Conservation (phyloP, 2,329 filamentous ascomycete genomes). For the Sarocladium oryzae region DNA sequence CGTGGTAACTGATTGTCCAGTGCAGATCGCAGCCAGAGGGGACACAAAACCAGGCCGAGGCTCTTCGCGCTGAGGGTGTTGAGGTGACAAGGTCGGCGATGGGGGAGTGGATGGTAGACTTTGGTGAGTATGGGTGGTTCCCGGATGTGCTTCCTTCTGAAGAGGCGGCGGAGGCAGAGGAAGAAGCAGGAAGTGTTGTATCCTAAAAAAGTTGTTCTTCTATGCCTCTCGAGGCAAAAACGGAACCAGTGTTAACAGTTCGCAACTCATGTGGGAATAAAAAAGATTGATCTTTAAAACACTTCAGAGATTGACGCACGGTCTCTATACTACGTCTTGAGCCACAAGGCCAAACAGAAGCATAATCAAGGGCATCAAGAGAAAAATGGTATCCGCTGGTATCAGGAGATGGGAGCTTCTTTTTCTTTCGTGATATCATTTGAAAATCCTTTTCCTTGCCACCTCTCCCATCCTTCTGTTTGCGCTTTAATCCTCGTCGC, state of each 20-base stretch:
- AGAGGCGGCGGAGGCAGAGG: conserved; percentile 16
- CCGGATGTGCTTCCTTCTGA: conserved; percentile 43
- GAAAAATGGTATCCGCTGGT: background rate
- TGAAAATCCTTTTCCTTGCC: background rate
- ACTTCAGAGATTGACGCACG: background rate
- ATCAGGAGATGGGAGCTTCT: conserved; percentile 7
- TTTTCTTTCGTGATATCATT: conserved; percentile 5
- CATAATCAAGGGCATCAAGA: background rate
- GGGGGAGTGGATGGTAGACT: conserved; percentile 46
- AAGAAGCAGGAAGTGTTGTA: background rate
- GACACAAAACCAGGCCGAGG: conserved; percentile 42
- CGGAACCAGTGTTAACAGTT: too few species aligned
- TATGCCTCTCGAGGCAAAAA: too few species aligned
- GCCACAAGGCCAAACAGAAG: background rate
- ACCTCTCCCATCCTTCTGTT: background rate
- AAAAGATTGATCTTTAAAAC: too few species aligned
- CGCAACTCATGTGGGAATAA: too few species aligned
- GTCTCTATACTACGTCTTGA: background rate
- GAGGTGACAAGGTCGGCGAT: conserved; percentile 40
- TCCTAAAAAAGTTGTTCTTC: too few species aligned
- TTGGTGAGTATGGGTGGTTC: conserved; percentile 50
- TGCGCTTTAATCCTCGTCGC: background rate
- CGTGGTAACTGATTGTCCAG: too few species aligned
- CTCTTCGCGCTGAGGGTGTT: conserved; percentile 46
- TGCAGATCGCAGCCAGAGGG: conserved; percentile 42